phyloP scores from a whole-genome alignment of 1,284 basidiomycete species.

The Moniliophthora roreri region DNA sequence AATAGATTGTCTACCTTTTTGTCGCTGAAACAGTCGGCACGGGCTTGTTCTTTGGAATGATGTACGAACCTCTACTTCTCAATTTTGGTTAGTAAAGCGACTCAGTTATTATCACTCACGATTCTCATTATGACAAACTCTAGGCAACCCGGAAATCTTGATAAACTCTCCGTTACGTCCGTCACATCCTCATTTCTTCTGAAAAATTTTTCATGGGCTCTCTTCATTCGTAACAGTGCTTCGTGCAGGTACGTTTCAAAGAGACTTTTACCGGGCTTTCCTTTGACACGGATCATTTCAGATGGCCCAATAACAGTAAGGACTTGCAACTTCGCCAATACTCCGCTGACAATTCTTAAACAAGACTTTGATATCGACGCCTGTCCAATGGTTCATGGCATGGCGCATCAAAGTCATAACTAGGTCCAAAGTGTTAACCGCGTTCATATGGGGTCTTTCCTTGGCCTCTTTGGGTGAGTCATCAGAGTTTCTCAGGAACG shows the following conservation, averaged over 20 bases:
- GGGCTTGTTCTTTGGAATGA: conserved; percentile 27
- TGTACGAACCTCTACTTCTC: conserved; percentile 33
- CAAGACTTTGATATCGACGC: conserved; percentile 23
- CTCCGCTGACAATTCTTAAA: background rate
- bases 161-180: conserved; percentile 5
- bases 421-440: background rate
- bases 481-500: background rate
- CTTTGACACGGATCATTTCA: conserved; percentile 2
- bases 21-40: conserved; percentile 29
- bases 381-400: conserved; percentile 25
- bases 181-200: background rate
- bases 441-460: background rate
- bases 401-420: conserved; percentile 21
- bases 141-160: conserved; percentile 10
- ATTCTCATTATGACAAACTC: background rate
- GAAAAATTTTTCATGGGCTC: background rate
- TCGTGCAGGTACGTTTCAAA: conserved; percentile 20
- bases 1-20: conserved; percentile 28
- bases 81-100: conserved; percentile 26
- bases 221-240: conserved; percentile 1
- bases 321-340: background rate
- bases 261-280: background rate
- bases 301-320: conserved; percentile 26
- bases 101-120: background rate
- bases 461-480: conserved; percentile 12